A percentile compares a stretch with the other conserved stretches of the same genome.
Evolutionary conservation across 106 monocot species (phyloP).

Genomic region (Dendrobium catenatum): DNA sequence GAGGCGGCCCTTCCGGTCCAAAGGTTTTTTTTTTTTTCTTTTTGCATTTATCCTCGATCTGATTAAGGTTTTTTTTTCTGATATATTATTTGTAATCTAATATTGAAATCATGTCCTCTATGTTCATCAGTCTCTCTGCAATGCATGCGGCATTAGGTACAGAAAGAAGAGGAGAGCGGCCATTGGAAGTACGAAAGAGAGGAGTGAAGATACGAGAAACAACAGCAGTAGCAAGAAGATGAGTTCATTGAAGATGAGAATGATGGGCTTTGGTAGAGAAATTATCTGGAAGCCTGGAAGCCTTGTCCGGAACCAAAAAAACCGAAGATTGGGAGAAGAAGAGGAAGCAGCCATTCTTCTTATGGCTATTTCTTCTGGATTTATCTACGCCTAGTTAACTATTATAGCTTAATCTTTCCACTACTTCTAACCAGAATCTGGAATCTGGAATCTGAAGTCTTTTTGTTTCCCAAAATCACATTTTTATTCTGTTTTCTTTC

Average conservation of each 20-base stretch:
- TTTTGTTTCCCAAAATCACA: neutral
- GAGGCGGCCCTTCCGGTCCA: conserved; percentile 22
- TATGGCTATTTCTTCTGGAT: conserved; percentile 23
- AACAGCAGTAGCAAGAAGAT: neutral
- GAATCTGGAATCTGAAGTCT: neutral
- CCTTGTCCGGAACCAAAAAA: conserved; percentile 6
- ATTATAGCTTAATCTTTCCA: neutral
- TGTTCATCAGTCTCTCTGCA: conserved; percentile 15
- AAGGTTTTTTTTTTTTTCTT: conserved; percentile 3
- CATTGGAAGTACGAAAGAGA: conserved; percentile 3
- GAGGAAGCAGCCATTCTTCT: conserved; percentile 23
- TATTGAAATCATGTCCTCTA: neutral
- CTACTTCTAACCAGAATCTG: neutral
- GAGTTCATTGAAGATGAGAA: conserved; percentile 14
- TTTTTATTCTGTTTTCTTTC: neutral
- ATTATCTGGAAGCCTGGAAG: conserved; percentile 5
- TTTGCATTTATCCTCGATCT: neutral
- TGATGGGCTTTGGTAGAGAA: conserved; percentile 5
- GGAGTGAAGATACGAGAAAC: neutral
- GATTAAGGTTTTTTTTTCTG: neutral
- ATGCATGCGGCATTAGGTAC: conserved; percentile 26
- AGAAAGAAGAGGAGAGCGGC: conserved; percentile 25
- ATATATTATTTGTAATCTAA: neutral
- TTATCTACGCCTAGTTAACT: conserved; percentile 11
- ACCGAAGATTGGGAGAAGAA: conserved; percentile 14